Evolutionary conservation across 78 protist genomes (phyloP), one percentile per base, ranked within the genome.

Genomic region (Speleostelium caveatum): DNA sequence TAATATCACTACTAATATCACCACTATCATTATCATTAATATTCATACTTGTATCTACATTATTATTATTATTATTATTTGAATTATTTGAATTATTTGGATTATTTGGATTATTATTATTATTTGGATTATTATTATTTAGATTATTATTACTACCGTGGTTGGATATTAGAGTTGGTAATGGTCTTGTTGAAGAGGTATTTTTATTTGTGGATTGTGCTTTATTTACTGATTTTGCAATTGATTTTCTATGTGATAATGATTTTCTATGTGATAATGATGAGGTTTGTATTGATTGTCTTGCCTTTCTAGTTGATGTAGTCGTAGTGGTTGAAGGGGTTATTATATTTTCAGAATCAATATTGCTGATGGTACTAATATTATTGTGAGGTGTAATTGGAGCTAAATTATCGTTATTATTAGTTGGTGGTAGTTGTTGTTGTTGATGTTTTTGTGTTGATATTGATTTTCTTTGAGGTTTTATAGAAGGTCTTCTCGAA

Each of bases 401-500:
- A 0, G 66, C 28, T 55, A 24, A 2, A 30, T 3, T 30, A 30
- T 62, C 33, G 7, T 30, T 17, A 26, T 16, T 3, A 30, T 12
- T 39, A 67, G 32, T 68, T 24, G 53, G n/a, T 38, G 14, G 49
- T 1, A 63, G 10, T 63, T 33, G 21, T 41, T n/a, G 7, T 63
- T 24, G 73, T 66, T 3, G 35, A 12, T 5, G 73, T 36, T 36
- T 36, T 42, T 33, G 30, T 3, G 7, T 58, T 5, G 63, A 58
- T 19, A 14, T 58, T 58, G 63, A 6, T 19, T 58, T 58, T 7
- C 16, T 16, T n/a, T n/a, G 6, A 14, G 35, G 35, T 12, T 5
- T 30, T 8, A n/a, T n/a, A 26, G 73, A 49, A 17, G 73, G 73
- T 68, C 53, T 51, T 42, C 89, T 45, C n/a, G 89, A 75, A n/a